These are phyloP conservation scores for Picocystis sp. DNA, from an alignment of 163 green algal genomes.

Conservation along the genomic window DNA sequence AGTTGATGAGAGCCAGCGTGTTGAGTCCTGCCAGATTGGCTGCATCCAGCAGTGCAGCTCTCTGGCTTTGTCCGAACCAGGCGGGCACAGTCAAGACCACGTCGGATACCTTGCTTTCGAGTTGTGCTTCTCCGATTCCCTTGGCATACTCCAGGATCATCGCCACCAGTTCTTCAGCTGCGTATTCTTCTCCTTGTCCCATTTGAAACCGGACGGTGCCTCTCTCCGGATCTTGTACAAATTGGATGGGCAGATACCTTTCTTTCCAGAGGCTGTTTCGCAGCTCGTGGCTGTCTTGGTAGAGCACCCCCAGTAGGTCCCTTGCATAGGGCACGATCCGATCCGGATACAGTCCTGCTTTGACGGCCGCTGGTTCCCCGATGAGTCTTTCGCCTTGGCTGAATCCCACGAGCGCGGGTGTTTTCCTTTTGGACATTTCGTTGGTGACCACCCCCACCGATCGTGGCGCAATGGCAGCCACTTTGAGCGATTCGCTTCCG, in stretches of 20 bases:
- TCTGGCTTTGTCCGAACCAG: slow-evolving; percentile 65
- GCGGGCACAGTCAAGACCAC: slow-evolving; percentile 69
- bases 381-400: slow-evolving; percentile 59
- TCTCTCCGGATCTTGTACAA: slow-evolving; percentile 36
- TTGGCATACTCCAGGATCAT: background rate
- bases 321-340: slow-evolving; percentile 7
- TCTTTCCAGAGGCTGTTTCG: slow-evolving; percentile 15
- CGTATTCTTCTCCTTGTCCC: slow-evolving; percentile 24
- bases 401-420: slow-evolving; percentile 64
- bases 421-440: slow-evolving; percentile 86
- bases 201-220: slow-evolving; percentile 29
- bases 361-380: slow-evolving; percentile 62
- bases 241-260: slow-evolving; percentile 42
- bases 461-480: slow-evolving; percentile 76
- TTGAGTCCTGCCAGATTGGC: slow-evolving; percentile 60
- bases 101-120: slow-evolving; percentile 24
- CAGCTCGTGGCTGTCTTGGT: slow-evolving; percentile 25
- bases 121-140: background rate
- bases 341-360: slow-evolving; percentile 11
- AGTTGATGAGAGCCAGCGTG: slow-evolving; percentile 75
- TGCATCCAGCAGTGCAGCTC: slow-evolving; percentile 51
- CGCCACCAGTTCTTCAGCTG: slow-evolving; percentile 51
- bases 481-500: slow-evolving; percentile 82
- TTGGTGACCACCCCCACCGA: slow-evolving; percentile 62
- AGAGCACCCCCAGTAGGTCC: slow-evolving; percentile 2